Base-by-base conservation (phyloP, 108 stramenopile genomes). In the Fragilariopsis cylindrus region DNA sequence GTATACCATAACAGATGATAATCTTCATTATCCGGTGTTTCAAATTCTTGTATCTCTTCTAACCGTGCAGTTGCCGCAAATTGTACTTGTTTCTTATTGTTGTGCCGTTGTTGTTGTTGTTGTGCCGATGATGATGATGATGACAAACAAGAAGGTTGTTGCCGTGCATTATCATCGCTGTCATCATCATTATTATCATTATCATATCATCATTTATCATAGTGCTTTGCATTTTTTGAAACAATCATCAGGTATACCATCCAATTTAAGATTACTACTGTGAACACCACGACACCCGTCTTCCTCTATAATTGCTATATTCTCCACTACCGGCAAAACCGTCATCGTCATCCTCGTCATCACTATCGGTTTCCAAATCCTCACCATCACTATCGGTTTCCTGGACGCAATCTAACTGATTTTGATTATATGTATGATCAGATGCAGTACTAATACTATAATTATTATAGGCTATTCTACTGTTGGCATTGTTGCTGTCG, bases 11-110 rank as follows among this genome's bases (percentile, higher is more conserved):
- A 18, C 15, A 43, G 7, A 16, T 57, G 44, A 21, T 41, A 72
- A 44, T 72, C 71, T 44, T 72, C 71, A 21, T 7, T 11, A 55
- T 54, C 41, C 5, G 71, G 71, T 72, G 58, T 72, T 7, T 72
- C 71, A 47, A 48, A 67, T 67, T 67, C 48, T 19, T 19, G 65
- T n/a, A 67, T 67, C 5, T 67, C 43, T 67, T 67, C 65, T n/a
- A 67, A 42, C 15, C 65, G 45, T 30, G 46, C 43, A 6, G 65
- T 5, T 49, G n/a, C n/a, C 19, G 7, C 65, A 48, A 67, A 67
- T 8, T 67, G 39, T 12, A 67, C 65, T 21, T 30, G 30, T 30
- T 30, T 30, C 30, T 30, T 30, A 1, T 30, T 30, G 30, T 30
- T 30, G 30, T 30, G 30, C 30, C 30, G 30, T 30, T 30, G 30